These are phyloP conservation scores for Lizanozyma gosingica DNA, from an alignment of 1,139 yeast genomes.

Conservation along the genomic window DNA sequence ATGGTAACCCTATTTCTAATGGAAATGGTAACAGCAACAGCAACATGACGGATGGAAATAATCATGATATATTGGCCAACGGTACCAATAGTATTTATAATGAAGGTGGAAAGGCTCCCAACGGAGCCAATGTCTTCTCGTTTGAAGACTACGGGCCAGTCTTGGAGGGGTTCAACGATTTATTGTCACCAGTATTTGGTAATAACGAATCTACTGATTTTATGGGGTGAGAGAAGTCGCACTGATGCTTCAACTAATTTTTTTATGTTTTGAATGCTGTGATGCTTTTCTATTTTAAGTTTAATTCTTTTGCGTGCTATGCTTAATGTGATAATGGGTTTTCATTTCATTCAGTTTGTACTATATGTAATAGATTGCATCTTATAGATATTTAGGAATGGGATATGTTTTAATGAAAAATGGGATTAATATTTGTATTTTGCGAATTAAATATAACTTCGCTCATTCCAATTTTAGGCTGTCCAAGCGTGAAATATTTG, in stretches of 20 bases:
- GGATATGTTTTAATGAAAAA: background rate
- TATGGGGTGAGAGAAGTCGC: no score
- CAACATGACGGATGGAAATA: background rate
- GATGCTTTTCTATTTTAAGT: no score
- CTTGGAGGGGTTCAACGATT: slow-evolving; percentile 5
- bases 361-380: background rate
- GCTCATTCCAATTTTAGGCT: background rate
- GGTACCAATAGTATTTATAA: background rate
- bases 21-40: background rate
- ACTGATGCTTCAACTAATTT: no score
- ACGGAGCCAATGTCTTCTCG: background rate
- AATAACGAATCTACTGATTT: slow-evolving; percentile 2
- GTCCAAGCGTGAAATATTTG: background rate
- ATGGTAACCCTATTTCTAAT: background rate
- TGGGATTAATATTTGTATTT: no score
- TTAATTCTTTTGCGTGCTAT: no score
- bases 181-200: slow-evolving; percentile 8
- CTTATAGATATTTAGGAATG: background rate
- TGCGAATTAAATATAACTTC: no score
- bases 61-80: background rate
- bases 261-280: no score
- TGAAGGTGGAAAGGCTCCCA: background rate
- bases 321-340: background rate
- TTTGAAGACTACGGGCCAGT: background rate
- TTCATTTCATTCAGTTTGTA: slow-evolving; percentile 1